Conservation (phyloP, 108 stramenopile species). For the Skeletonema costatum region DNA sequence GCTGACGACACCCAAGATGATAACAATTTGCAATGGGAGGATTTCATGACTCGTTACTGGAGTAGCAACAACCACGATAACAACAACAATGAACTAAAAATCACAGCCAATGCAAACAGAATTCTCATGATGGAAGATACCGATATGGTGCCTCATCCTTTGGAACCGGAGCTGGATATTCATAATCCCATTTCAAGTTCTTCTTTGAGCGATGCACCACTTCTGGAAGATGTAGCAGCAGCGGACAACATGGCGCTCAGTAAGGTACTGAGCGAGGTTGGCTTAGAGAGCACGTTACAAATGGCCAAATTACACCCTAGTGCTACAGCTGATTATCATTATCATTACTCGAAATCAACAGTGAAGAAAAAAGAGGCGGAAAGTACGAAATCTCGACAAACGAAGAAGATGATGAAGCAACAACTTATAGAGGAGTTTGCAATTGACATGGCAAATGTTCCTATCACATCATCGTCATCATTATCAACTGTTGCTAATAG, state of each 20-base stretch:
- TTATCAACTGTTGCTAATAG: too few species aligned
- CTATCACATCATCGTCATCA: too few species aligned
- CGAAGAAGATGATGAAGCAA: not conserved
- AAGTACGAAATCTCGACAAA: not conserved
- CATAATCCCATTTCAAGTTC: slow-evolving; percentile 4
- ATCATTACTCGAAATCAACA: not conserved
- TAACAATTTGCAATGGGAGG: slow-evolving; percentile 31
- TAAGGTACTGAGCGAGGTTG: not conserved
- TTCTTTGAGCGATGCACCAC: too few species aligned
- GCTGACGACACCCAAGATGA: slow-evolving; percentile 10
- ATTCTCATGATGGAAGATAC: slow-evolving; percentile 25
- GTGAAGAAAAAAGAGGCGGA: not conserved
- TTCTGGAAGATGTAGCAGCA: not conserved
- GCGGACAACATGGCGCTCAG: slow-evolving; percentile 19
- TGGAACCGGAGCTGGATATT: slow-evolving; percentile 42
- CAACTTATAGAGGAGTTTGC: too few species aligned
- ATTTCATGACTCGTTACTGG: slow-evolving; percentile 44
- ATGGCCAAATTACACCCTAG: not conserved
- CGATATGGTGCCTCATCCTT: slow-evolving; percentile 27
- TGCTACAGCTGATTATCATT: not conserved
- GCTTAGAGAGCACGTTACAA: not conserved
- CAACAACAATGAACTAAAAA: not conserved
- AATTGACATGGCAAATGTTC: too few species aligned
- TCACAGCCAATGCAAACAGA: slow-evolving; percentile 5
- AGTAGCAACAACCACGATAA: not conserved